Conservation (phyloP, 2,329 filamentous ascomycete species). For the Fusarium papillatum region DNA sequence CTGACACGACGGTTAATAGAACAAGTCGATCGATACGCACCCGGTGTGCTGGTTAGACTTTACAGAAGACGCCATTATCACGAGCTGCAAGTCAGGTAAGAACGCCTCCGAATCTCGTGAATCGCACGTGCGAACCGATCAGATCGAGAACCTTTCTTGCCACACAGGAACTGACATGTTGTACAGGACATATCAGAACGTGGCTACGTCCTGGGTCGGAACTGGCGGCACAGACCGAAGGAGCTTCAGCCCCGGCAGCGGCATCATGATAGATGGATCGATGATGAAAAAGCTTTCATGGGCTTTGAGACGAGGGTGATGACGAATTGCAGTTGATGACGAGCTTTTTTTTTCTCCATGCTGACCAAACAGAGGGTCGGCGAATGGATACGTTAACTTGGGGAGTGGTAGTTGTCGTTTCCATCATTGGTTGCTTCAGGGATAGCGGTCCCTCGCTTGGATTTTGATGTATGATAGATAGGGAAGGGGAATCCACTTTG, state of each 20-base stretch:
- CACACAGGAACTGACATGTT: slow-evolving; percentile 31
- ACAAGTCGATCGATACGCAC: slow-evolving; percentile 87
- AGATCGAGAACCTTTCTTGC: slow-evolving; percentile 10
- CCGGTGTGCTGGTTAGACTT: slow-evolving; percentile 94
- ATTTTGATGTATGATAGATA: slow-evolving; percentile 24
- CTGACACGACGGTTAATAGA: slow-evolving; percentile 58
- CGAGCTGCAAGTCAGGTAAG: slow-evolving; percentile 90
- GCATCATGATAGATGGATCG: slow-evolving; percentile 29
- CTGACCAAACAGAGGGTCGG: slow-evolving; percentile 8
- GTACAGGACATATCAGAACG: slow-evolving; percentile 78
- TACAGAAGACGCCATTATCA: slow-evolving; percentile 92
- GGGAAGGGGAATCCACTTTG: slow-evolving; percentile 28
- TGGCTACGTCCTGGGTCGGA: slow-evolving; percentile 73
- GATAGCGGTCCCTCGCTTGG: slow-evolving; percentile 16
- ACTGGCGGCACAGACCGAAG: slow-evolving; percentile 41
- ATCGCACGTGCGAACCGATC: slow-evolving; percentile 19
- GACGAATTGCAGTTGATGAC: slow-evolving; percentile 31
- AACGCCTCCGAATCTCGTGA: background rate
- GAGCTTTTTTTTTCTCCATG: slow-evolving; percentile 2
- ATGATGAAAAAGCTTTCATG: slow-evolving; percentile 23
- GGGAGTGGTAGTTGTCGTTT: slow-evolving; percentile 31
- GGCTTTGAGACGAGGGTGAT: slow-evolving; percentile 16
- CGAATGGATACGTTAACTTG: slow-evolving; percentile 23
- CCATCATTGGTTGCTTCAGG: slow-evolving; percentile 31
- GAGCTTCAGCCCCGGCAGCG: slow-evolving; percentile 33